Evolutionary conservation across 306 rosid species (phyloP).

Genomic region (Geum urbanum): DNA sequence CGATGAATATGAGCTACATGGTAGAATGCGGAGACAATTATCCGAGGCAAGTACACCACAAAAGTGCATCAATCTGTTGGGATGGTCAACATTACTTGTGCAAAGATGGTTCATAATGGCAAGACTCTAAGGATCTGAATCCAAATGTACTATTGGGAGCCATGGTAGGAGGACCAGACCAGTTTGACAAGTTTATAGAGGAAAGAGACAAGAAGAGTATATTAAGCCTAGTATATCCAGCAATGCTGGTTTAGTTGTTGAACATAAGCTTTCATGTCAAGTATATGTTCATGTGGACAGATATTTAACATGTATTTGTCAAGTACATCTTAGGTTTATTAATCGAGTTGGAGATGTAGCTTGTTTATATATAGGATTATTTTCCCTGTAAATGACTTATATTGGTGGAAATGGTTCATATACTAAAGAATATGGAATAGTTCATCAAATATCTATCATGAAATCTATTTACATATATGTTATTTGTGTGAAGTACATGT

Average conservation of each 20-base stretch:
- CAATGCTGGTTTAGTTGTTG: slow-evolving; percentile 84
- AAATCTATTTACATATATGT: too few species aligned
- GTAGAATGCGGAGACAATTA: slow-evolving; percentile 60
- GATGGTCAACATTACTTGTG: slow-evolving; percentile 38
- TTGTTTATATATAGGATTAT: too few species aligned
- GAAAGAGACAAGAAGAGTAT: slow-evolving; percentile 56
- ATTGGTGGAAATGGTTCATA: too few species aligned
- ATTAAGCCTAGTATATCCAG: slow-evolving; percentile 70
- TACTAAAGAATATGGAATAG: too few species aligned
- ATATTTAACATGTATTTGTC: too few species aligned
- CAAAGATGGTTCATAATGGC: slow-evolving; percentile 52
- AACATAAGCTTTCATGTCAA: too few species aligned
- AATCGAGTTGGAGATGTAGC: too few species aligned
- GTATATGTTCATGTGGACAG: too few species aligned
- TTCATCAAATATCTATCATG: too few species aligned
- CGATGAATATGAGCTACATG: slow-evolving; percentile 69
- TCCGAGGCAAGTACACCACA: slow-evolving; percentile 71
- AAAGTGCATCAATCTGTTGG: slow-evolving; percentile 77
- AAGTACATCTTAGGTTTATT: too few species aligned
- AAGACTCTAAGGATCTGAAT: slow-evolving; percentile 44
- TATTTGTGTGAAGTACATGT: too few species aligned
- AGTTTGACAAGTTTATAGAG: slow-evolving; percentile 49
- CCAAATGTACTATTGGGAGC: slow-evolving; percentile 72
- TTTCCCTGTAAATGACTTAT: too few species aligned
- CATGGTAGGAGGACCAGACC: slow-evolving; percentile 74